These are phyloP conservation scores for Aspergillus kassunensis DNA, from an alignment of 495 filamentous ascomycete genomes.

Conservation along the genomic window DNA sequence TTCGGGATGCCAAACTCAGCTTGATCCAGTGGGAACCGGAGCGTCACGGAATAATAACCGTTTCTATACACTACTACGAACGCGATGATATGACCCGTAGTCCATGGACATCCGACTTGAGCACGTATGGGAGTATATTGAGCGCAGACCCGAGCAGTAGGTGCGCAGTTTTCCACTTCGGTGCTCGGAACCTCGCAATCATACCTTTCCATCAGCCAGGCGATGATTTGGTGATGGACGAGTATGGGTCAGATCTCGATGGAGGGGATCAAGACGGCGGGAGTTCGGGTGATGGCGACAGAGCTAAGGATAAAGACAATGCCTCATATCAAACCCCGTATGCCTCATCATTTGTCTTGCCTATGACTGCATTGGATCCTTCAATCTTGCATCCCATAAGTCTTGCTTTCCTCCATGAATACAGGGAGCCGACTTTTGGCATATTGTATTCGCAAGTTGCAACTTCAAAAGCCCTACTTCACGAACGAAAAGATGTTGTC, in stretches of 20 bases:
- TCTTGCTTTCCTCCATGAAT: conserved; percentile 91
- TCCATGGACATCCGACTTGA: conserved; percentile 70
- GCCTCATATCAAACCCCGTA: conserved; percentile 68
- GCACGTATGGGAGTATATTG: conserved; percentile 69
- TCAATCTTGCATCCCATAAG: conserved; percentile 82
- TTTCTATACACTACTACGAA: conserved; percentile 97
- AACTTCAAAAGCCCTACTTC: conserved; percentile 67
- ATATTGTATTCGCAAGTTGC: conserved; percentile 73
- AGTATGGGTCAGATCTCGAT: conserved; percentile 78
- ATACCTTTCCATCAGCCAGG: conserved; percentile 81
- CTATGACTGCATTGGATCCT: conserved; percentile 81
- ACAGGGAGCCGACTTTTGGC: conserved; percentile 94
- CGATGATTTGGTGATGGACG: conserved; percentile 88
- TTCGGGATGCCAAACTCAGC: conserved; percentile 87
- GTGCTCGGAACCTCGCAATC: conserved; percentile 81
- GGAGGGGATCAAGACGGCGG: conserved; percentile 35
- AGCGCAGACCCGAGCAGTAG: conserved; percentile 86
- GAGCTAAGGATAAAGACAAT: conserved; percentile 46
- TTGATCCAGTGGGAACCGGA: conserved; percentile 93
- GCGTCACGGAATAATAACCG: conserved; percentile 69
- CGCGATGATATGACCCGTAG: conserved; percentile 75
- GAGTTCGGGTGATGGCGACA: conserved; percentile 5
- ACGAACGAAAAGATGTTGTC: conserved; percentile 76
- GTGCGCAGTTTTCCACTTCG: conserved; percentile 92
- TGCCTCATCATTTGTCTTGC: conserved; percentile 84